Evolutionary conservation across 2,329 filamentous ascomycete genomes (phyloP).

Genomic region (Aspergillus uvarum): DNA sequence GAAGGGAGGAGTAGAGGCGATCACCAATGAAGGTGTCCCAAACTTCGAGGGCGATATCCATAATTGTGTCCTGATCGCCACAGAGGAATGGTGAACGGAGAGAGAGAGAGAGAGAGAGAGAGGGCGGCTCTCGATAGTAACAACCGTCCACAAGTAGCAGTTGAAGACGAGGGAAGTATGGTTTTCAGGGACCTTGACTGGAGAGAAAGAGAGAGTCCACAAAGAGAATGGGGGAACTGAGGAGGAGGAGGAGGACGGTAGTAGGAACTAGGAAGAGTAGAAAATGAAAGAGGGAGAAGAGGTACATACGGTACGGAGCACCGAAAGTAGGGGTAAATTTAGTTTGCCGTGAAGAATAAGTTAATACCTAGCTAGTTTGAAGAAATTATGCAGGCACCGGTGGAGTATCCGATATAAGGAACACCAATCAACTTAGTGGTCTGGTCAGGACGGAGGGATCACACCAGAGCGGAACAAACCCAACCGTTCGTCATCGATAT

Average conservation of each 20-base stretch:
- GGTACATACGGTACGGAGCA: conserved; percentile 2
- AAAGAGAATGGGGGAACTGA: too few relatives aligned
- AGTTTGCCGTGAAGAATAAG: not conserved
- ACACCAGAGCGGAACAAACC: conserved; percentile 36
- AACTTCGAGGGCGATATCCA: conserved; percentile 90
- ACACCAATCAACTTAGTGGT: not conserved
- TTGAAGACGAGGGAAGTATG: too few relatives aligned
- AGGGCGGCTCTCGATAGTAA: not conserved
- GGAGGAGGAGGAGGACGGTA: not conserved
- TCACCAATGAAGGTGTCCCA: conserved; percentile 81
- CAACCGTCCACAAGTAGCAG: too few relatives aligned
- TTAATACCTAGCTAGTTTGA: not conserved
- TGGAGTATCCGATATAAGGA: conserved; percentile 3
- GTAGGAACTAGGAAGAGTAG: too few relatives aligned
- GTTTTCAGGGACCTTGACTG: not conserved
- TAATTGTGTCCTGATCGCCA: conserved; percentile 42
- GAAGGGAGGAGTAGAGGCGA: conserved; percentile 68
- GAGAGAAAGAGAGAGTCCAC: too few relatives aligned
- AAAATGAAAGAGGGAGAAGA: not conserved
- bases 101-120: not conserved
- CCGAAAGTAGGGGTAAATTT: conserved; percentile 2
- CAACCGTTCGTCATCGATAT: conserved; percentile 26
- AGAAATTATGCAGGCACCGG: not conserved
- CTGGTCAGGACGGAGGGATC: conserved; percentile 19
- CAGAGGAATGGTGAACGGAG: conserved; percentile 6